Base-by-base conservation (phyloP, 164 flowering plant genomes). In the Amborella trichopoda region DNA sequence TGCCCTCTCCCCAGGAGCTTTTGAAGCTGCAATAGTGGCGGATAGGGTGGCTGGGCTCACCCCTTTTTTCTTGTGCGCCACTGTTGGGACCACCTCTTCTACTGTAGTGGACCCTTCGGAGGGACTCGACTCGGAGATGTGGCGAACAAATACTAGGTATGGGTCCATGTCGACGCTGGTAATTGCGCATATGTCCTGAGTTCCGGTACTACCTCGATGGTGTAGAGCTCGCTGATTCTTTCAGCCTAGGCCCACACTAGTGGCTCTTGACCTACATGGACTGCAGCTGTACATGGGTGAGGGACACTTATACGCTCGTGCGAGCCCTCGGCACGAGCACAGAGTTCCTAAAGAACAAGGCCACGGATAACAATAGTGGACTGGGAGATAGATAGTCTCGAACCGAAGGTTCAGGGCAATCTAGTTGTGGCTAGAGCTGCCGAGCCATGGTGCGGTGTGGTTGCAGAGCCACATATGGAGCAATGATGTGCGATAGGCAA, bases 91-190 rank as follows among this genome's bases (percentile, higher is more conserved):
- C 0, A 81, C 90, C 4, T 65, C 77, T 4, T 68, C 79, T 2
- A 69, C 76, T 1, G 80, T 82, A 14, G 68, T 70, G 6, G 85
- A 78, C 52, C 77, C 78, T 0, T 5, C 78, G 3, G 58, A 44
- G 9, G 48, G 26, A 17, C 69, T 81, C 4, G 64, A 64, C 6
- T n/a, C n/a, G n/a, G n/a, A n/a, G 58, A 67, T 14, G 71, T 74
- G 53, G 82, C 77, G 1, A 48, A n/a, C 0, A 57, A 44, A 0
- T 61, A 50, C 24, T 63, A 61, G 22, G 53, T 68, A 9, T 81
- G 89, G 89, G 40, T 76, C 24, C 89, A 78, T 52, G 77, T 81
- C 22, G 84, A 80, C 40, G 83, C 77, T 4, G 87, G 80, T 0
- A 72, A 76, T 21, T 80, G 1, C 77, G 83, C 25, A 75, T 80